Evolutionary conservation across 2,329 filamentous ascomycete species (phyloP), one percentile per base, ranked within the genome.

Genomic region (Penicillium sp.): DNA sequence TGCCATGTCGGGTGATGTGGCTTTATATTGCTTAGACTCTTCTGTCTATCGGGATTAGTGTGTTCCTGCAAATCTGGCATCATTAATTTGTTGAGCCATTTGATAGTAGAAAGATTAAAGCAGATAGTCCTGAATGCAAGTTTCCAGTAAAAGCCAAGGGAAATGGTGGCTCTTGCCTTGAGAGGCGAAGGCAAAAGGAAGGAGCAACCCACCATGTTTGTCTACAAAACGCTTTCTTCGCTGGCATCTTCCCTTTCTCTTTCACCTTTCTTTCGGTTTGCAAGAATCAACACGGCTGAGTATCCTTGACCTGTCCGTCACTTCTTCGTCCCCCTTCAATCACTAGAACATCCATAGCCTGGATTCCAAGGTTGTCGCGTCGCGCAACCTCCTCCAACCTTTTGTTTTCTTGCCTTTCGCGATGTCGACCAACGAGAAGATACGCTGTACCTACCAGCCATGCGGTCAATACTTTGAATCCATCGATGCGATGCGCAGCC

Each of bases 381-480:
- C 13, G 34, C 18, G 7, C 6, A 21, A 13, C 3, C 4, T 16
- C n/a, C 7, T 16, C 21, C 8, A 21, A 39, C 18, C 18, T 18
- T 18, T 18, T 18, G 18, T 18, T 18, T 18, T 18, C 18, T 18
- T 18, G 3, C 21, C 13, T 18, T 21, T 47, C 7, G 5, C n/a
- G 3, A 53, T 53, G 50, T 39, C 50, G 4, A 39, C 41, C 47
- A 44, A 48, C 4, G 5, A 27, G 1, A 22, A 21, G 7, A 69
- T 77, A 56, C 67, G 57, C 16, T 83, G 81, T 68, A 77, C 75
- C 7, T 81, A 75, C 54, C 46, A 67, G 3, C 64, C 73, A 46
- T 85, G 83, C 70, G 56, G 63, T 21, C 65, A 70, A 38, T 68
- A 62, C 16, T 86, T 85, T 65, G 58, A 69, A 8, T 77, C 71